A percentile compares a stretch with the other conserved stretches of the same genome.
Evolutionary conservation across 2,329 filamentous ascomycete species (phyloP).

Genomic region (Cladosporium oxysporum): DNA sequence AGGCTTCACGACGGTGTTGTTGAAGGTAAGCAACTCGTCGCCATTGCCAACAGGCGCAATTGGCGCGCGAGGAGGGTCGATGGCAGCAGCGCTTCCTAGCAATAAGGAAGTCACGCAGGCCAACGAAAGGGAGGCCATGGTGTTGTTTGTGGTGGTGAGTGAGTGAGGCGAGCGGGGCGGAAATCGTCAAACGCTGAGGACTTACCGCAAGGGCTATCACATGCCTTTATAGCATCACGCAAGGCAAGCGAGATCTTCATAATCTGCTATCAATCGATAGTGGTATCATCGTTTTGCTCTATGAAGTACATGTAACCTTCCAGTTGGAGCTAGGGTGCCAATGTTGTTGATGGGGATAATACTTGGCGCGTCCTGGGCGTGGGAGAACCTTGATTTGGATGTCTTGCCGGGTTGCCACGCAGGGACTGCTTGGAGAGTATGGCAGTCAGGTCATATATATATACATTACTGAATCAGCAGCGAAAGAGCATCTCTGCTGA

Average conservation of each 20-base stretch:
- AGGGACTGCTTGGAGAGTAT: neutral
- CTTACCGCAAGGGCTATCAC: neutral
- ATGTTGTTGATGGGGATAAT: conserved; percentile 14
- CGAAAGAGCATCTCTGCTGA: neutral
- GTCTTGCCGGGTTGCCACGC: neutral
- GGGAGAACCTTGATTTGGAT: conserved; percentile 7
- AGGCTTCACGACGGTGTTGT: conserved; percentile 56
- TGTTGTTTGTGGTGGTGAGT: neutral
- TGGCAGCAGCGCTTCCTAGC: conserved; percentile 27
- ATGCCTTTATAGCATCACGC: conserved; percentile 6
- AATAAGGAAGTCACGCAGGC: conserved; percentile 10
- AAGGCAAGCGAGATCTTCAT: conserved; percentile 6
- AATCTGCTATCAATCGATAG: conserved; percentile 14
- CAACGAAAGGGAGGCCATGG: conserved; percentile 6
- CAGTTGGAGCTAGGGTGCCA: conserved; percentile 18
- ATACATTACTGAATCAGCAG: neutral
- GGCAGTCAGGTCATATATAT: neutral
- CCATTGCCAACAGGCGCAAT: conserved; percentile 59
- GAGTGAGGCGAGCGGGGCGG: neutral
- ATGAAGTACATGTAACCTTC: conserved; percentile 17
- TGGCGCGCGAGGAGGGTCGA: conserved; percentile 56
- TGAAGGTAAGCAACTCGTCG: conserved; percentile 59
- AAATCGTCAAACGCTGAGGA: neutral
- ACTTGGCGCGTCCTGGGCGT: conserved; percentile 11
- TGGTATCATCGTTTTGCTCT: conserved; percentile 1